Evolutionary conservation across 116 monocot species (phyloP).

Genomic region (Iris pallida): DNA sequence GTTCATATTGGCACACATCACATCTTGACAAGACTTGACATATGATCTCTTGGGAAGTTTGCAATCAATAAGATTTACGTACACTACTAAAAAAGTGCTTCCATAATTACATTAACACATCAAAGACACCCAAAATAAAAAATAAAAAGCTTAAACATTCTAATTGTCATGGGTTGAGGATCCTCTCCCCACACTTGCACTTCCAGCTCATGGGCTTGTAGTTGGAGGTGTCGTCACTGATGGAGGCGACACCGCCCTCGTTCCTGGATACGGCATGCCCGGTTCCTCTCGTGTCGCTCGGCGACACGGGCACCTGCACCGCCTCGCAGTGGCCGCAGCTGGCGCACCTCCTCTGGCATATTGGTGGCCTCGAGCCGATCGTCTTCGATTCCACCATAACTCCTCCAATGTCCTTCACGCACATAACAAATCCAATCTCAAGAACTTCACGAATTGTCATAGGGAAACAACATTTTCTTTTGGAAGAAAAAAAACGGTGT

Average conservation of each 20-base stretch:
- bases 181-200: slow-evolving; percentile 56
- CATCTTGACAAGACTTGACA: no score
- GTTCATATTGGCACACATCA: no score
- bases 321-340: slow-evolving; percentile 52
- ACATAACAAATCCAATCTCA: background rate
- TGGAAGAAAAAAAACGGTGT: no score
- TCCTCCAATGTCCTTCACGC: slow-evolving; percentile 1
- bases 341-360: slow-evolving; percentile 46
- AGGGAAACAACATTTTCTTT: no score
- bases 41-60: no score
- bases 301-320: slow-evolving; percentile 50
- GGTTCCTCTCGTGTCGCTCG: slow-evolving; percentile 12
- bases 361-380: slow-evolving; percentile 64
- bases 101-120: no score
- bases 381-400: slow-evolving; percentile 13
- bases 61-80: no score
- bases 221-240: slow-evolving; percentile 40
- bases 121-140: background rate
- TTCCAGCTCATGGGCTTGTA: slow-evolving; percentile 75
- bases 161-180: slow-evolving; percentile 39
- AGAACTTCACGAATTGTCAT: no score
- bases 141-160: background rate
- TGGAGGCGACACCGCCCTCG: background rate
- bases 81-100: no score
- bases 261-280: background rate